Evolutionary conservation across 495 filamentous ascomycete species (phyloP), one percentile per base, ranked within the genome.

Genomic region (Penicillium salamii): DNA sequence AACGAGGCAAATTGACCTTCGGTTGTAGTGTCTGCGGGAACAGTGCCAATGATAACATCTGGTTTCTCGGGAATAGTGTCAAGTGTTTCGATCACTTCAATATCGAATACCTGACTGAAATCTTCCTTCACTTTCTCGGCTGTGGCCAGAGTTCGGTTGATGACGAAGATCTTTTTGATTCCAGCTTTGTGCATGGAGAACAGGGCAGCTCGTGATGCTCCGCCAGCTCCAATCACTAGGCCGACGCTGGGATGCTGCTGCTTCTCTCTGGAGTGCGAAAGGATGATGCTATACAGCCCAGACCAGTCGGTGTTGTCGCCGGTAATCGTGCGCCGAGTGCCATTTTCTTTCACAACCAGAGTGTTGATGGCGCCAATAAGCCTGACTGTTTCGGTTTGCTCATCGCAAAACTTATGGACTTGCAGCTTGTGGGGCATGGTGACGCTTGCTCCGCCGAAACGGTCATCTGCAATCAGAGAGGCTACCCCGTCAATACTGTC

Each of bases 151-250:
- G 81, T 85, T 11, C 84, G 72, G 50, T 88, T 88, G 52, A 74
- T 75, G 21, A 88, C 65, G 44, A 85, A 84, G 5, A 88, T 79
- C 29, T 82, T 74, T 13, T 78, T 69, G 19, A 85, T 79, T 1
- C 84, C 84, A 0, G 87, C 69, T 59, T 80, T 78, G 14, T 56
- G 42, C 46, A 75, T 43, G 0, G 73, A 66, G 35, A 68, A 75
- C 7, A 77, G 45, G 5, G 71, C 73, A 9, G 69, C 68, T 37
- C 73, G 55, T 11, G 66, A 62, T 5, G 73, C 72, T 17, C 72
- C 73, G 6, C 70, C 72, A n/a, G 69, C 73, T 5, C 73, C 73
- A 37, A 74, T 65, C 2, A 77, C 59, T 15, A 77, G 56, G 2
- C 68, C 72, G 1, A 57, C 52, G 7, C 39, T 58, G 2, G 54